Base-by-base conservation (phyloP, 164 flowering plant genomes). In the Annona cherimola region DNA sequence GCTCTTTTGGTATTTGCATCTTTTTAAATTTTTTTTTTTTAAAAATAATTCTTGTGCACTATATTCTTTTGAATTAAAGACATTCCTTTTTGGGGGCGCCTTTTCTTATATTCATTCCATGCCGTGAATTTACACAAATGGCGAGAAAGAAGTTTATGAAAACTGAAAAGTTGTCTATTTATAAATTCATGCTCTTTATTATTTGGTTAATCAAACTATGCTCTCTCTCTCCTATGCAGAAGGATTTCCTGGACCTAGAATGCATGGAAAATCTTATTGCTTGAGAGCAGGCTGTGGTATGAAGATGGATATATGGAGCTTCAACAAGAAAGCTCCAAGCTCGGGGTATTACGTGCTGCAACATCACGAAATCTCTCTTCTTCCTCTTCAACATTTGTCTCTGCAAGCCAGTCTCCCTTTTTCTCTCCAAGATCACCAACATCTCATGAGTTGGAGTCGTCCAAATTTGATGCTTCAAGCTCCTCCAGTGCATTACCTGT, bases 361-460 rank as follows among this genome's bases (percentile, higher is more conserved):
- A 86, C 89, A 42, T 83, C 82, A 44, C 84, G 94, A 67, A 95
- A 86, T 72, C 78, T 87, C 63, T 95, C 99, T 3, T 90, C 99
- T 63, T 90, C 99, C 14, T 95, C 99, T 4, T 90, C 99, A 0
- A 78, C 86, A 67, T 95, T 95, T 72, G 83, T 86, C 66, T 95
- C 99, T 19, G 98, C 97, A 19, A 87, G 77, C 67, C 97, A 90
- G 69, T 91, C 99, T 0, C 99, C 99, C 0, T 91, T 93, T 79
- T 91, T 91, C 83, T 91, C 98, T 61, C 98, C 97, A 45, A 84
- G 86, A 73, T 86, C 98, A 1, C 85, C 99, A 65, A 80, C 83
- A 1, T 76, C 78, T 74, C 87, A 75, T 54, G 71, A 74, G 68
- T 80, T 89, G 2, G 92, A 88, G 66, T 75, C 85, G 5, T 69